Evolutionary conservation across 2,329 filamentous ascomycete genomes (phyloP).

Genomic region (Fusarium nygamai): DNA sequence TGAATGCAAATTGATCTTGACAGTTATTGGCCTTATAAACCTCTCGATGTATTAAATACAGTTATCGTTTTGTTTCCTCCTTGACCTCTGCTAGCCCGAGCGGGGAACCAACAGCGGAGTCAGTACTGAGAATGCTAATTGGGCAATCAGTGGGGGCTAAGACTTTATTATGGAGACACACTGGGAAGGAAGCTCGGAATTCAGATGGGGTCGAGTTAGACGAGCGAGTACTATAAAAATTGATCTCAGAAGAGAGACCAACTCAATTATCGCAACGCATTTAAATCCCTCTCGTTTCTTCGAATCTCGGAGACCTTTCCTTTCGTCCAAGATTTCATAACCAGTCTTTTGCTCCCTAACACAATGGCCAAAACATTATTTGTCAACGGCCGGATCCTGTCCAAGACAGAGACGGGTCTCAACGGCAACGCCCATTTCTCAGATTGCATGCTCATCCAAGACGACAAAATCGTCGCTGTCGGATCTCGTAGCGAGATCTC

Average conservation of each 20-base stretch:
- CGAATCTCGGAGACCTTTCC: fast-evolving
- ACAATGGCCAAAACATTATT: conserved; percentile 10
- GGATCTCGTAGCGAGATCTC: conserved; percentile 38
- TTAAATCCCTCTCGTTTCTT: neutral
- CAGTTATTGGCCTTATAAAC: neutral
- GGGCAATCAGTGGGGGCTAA: fast-evolving
- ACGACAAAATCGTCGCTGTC: conserved; percentile 45
- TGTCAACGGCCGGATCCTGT: conserved; percentile 39
- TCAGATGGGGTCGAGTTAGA: neutral
- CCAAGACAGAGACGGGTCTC: conserved; percentile 17
- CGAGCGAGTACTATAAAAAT: neutral
- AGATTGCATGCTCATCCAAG: conserved; percentile 44
- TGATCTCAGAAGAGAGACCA: neutral
- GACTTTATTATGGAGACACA: neutral
- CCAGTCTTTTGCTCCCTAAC: fast-evolving
- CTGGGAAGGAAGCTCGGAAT: conserved; percentile 7
- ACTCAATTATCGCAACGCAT: too few relatives aligned
- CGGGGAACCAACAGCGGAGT: neutral
- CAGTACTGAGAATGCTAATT: neutral
- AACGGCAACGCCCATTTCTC: conserved; percentile 36
- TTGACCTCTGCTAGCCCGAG: neutral
- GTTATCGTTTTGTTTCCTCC: too few relatives aligned
- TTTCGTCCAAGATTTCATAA: fast-evolving
- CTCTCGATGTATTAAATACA: neutral
- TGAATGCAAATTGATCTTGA: too few relatives aligned